Evolutionary conservation across 306 rosid genomes (phyloP).

Genomic region (Sicyos edulis): DNA sequence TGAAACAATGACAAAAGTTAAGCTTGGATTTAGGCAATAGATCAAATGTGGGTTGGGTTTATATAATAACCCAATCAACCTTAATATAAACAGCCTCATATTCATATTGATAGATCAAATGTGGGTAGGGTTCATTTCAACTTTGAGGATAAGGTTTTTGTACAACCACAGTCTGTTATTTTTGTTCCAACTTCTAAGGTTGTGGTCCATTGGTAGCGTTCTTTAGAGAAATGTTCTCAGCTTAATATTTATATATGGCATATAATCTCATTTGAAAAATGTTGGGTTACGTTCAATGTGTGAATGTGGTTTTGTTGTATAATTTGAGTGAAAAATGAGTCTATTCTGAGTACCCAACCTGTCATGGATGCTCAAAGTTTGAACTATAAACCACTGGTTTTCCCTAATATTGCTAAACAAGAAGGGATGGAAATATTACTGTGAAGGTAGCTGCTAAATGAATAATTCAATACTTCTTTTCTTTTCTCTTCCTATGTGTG

Average conservation of each 20-base stretch:
- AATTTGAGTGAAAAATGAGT: neutral
- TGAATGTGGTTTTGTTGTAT: neutral
- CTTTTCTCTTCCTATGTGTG: neutral
- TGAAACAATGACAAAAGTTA: too few relatives aligned
- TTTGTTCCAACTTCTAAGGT: too few relatives aligned
- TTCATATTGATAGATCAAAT: too few relatives aligned
- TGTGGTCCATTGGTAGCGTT: too few relatives aligned
- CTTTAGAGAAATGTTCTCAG: neutral
- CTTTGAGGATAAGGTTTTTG: too few relatives aligned
- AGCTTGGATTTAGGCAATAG: too few relatives aligned
- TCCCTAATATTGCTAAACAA: neutral
- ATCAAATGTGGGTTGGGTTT: too few relatives aligned
- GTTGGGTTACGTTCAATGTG: neutral
- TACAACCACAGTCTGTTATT: too few relatives aligned
- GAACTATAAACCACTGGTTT: neutral
- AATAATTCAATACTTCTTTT: constrained; percentile 1
- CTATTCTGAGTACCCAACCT: neutral
- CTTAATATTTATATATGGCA: neutral
- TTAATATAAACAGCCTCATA: too few relatives aligned
- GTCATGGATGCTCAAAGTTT: neutral
- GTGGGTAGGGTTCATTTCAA: too few relatives aligned
- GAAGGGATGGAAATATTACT: neutral
- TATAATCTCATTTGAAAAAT: neutral
- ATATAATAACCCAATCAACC: too few relatives aligned
- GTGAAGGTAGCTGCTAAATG: neutral